Conservation (phyloP, 1,284 basidiomycete species). For the Naganishia cerealis region DNA sequence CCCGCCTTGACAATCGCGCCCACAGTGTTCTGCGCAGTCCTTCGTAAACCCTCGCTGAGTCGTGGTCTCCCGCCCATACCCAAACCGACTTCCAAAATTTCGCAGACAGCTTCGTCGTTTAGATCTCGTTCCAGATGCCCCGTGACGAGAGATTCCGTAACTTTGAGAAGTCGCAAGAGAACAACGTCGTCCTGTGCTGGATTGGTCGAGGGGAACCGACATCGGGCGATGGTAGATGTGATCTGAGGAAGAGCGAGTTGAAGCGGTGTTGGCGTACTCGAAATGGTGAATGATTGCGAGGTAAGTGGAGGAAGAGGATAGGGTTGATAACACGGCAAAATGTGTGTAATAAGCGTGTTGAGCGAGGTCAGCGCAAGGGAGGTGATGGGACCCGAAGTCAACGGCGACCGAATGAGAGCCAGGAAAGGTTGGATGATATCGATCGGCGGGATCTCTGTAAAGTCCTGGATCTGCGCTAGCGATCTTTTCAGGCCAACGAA, state of each 20-base stretch:
- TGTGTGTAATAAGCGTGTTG: constrained; percentile 80
- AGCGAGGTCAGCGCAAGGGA: constrained; percentile 82
- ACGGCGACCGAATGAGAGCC: constrained; percentile 83
- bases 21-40: constrained; percentile 93
- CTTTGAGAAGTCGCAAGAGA: constrained; percentile 82
- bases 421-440: constrained; percentile 81
- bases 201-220: constrained; percentile 96
- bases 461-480: constrained; percentile 66
- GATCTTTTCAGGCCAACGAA: constrained; percentile 82
- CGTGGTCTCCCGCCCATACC: constrained; percentile 97
- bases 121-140: constrained; percentile 59
- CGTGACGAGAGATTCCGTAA: constrained; percentile 81
- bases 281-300: constrained; percentile 58
- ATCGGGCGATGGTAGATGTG: constrained; percentile 86
- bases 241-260: constrained; percentile 72
- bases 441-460: constrained; percentile 62
- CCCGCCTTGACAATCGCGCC: constrained; percentile 78
- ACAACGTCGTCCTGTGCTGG: constrained; percentile 95
- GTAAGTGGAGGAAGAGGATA: constrained; percentile 58
- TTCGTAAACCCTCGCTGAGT: constrained; percentile 65
- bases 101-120: constrained; percentile 92
- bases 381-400: constrained; percentile 92
- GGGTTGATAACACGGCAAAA: constrained; percentile 57
- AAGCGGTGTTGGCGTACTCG: constrained; percentile 44
- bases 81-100: constrained; percentile 95